A percentile compares a stretch with the other conserved stretches of the same genome.
phyloP scores from a whole-genome alignment of 345 rosid genomes.

The Dipteronia sinensis region DNA sequence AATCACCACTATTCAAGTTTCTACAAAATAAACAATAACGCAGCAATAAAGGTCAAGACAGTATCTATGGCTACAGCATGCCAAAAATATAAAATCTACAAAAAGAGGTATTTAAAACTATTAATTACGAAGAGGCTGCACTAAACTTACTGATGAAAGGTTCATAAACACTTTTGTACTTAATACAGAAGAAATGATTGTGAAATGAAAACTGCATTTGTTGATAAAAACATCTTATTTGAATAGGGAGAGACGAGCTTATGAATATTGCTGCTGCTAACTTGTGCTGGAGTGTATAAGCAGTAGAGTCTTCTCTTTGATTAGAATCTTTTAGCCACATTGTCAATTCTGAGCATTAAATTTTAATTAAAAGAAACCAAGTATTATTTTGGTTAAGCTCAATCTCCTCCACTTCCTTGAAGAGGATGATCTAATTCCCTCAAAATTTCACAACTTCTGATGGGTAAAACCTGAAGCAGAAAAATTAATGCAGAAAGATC shows the following conservation, averaged over 20 bases:
- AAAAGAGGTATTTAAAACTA: not conserved
- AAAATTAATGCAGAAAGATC: conserved; percentile 3
- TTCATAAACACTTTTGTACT: not conserved
- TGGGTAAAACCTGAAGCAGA: not conserved
- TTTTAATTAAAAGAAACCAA: not conserved
- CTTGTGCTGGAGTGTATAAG: not conserved
- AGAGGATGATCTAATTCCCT: not conserved
- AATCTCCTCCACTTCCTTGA: not conserved
- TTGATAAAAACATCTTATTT: not conserved
- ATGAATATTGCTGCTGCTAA: not conserved
- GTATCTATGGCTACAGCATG: not conserved
- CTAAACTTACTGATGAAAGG: not conserved
- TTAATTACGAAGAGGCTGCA: not conserved
- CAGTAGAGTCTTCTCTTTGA: not conserved
- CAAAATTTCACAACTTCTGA: not conserved
- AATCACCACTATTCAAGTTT: not conserved
- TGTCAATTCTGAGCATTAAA: not conserved
- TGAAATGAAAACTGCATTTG: not conserved
- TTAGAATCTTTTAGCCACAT: not conserved
- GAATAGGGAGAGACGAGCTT: not conserved
- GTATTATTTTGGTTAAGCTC: not conserved
- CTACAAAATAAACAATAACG: not conserved
- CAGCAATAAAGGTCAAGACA: not conserved
- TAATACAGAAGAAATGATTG: not conserved
- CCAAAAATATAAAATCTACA: not conserved